Conservation (phyloP, 179 eudicot species). For the Silene vulgaris region DNA sequence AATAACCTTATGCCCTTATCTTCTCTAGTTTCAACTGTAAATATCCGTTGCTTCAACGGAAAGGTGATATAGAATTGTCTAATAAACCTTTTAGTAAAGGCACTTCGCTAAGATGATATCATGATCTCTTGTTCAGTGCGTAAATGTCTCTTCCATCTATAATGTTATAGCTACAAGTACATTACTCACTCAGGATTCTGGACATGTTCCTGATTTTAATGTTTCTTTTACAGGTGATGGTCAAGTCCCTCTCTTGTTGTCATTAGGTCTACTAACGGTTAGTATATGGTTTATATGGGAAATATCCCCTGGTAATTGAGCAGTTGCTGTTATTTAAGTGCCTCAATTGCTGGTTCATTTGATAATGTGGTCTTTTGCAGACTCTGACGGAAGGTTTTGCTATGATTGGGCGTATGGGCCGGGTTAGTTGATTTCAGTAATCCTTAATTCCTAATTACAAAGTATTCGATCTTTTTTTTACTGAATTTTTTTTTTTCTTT, state of each 20-base stretch:
- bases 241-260: conserved; percentile 70
- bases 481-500: background rate
- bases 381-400: conserved; percentile 94
- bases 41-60: background rate
- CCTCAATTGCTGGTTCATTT: background rate
- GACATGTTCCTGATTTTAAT: conserved; percentile 13
- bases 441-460: background rate
- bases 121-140: background rate
- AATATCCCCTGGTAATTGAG: background rate
- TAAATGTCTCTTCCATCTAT: background rate
- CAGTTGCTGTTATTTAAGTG: conserved; percentile 1
- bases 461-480: background rate
- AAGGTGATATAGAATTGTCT: background rate
- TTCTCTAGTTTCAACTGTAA: background rate
- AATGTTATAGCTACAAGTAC: background rate
- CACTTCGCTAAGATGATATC: background rate
- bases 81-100: conserved; percentile 7
- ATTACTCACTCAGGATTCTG: background rate
- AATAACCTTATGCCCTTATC: background rate
- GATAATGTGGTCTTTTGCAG: conserved; percentile 36
- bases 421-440: conserved; percentile 36
- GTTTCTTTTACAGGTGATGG: conserved; percentile 70
- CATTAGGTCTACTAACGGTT: conserved; percentile 89
- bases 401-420: conserved; percentile 92
- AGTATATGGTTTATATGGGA: conserved; percentile 18